Conservation (phyloP, 352 stramenopile species). For the Globisporangium cederbergense region DNA sequence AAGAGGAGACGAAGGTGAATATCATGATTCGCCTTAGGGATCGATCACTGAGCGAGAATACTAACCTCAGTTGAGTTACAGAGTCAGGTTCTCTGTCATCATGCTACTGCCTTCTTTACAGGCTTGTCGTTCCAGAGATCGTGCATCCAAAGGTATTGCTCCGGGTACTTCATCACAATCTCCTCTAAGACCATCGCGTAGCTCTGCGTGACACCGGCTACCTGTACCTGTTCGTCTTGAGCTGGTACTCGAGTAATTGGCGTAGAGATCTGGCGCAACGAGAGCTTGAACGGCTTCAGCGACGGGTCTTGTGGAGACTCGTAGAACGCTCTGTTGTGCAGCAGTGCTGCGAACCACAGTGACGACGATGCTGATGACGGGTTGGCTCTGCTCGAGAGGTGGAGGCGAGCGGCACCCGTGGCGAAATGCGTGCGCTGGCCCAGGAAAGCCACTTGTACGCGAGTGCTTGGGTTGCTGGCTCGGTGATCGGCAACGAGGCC, state of each 20-base stretch:
- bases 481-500: constrained; percentile 52
- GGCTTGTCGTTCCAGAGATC: constrained; percentile 36
- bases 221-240: constrained; percentile 7
- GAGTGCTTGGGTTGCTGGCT: constrained; percentile 19
- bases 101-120: background rate
- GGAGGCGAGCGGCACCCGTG: constrained; percentile 39
- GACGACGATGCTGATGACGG: constrained; percentile 4
- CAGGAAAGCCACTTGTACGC: constrained; percentile 36
- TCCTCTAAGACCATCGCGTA: constrained; percentile 39
- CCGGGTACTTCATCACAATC: constrained; percentile 25
- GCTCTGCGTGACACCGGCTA: constrained; percentile 26
- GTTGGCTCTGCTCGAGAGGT: constrained; percentile 21
- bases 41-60: background rate
- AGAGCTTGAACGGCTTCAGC: constrained; percentile 41
- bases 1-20: background rate
- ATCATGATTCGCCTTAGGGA: background rate
- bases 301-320: constrained; percentile 1
- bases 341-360: constrained; percentile 44
- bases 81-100: background rate
- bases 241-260: background rate
- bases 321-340: constrained; percentile 37
- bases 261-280: constrained; percentile 27
- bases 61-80: background rate
- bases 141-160: constrained; percentile 61
- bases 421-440: constrained; percentile 34